These are phyloP conservation scores for Aquilaria malaccensis DNA, from an alignment of 345 rosid species.

Conservation along the genomic window DNA sequence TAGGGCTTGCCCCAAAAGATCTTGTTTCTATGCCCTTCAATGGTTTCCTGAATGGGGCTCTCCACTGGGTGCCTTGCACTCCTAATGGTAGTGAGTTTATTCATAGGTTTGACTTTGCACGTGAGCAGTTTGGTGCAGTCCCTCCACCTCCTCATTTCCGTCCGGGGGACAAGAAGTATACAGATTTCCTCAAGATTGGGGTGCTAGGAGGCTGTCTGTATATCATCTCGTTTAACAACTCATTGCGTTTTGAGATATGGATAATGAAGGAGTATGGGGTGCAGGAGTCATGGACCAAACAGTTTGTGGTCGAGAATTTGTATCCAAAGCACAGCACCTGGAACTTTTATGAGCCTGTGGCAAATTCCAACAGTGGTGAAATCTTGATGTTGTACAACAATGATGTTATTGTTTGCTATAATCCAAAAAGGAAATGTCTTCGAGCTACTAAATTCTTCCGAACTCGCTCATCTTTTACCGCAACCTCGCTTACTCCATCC, in stretches of 20 bases:
- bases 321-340: constrained; percentile 4
- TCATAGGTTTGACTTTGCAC: constrained; percentile 10
- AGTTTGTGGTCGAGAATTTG: constrained; percentile 11
- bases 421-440: constrained; percentile 1
- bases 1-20: constrained; percentile 7
- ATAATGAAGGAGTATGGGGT: constrained; percentile 14
- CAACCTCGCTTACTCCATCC: constrained; percentile 7
- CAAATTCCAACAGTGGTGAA: constrained; percentile 13
- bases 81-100: constrained; percentile 11
- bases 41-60: constrained; percentile 15
- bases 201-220: constrained; percentile 15
- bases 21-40: constrained; percentile 13
- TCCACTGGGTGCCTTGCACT: constrained; percentile 9
- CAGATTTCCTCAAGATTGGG: constrained; percentile 1
- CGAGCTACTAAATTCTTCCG: constrained; percentile 1
- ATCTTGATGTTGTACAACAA: constrained; percentile 8
- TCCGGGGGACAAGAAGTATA: background rate
- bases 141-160: constrained; percentile 8
- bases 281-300: constrained; percentile 17
- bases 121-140: constrained; percentile 10
- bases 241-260: constrained; percentile 7
- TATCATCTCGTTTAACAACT: constrained; percentile 3
- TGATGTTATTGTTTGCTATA: constrained; percentile 5
- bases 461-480: constrained; percentile 7
- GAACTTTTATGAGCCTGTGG: constrained; percentile 7